phyloP scores from a whole-genome alignment of 2,329 filamentous ascomycete species.

The Alternaria solani region DNA sequence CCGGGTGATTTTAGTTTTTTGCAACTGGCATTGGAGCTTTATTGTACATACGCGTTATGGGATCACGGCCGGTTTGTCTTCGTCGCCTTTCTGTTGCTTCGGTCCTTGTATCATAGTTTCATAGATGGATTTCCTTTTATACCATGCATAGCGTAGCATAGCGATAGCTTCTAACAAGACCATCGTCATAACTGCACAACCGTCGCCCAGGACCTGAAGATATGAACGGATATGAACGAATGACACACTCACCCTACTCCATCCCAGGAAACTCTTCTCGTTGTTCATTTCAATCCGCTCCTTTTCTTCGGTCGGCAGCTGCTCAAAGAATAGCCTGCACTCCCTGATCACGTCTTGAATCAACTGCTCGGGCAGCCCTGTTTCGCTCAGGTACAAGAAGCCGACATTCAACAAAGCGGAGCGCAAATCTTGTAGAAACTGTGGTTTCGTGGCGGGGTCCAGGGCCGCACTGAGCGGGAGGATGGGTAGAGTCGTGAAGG shows the following conservation, averaged over 20 bases:
- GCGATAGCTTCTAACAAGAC: constrained; percentile 15
- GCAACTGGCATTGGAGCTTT: constrained; percentile 4
- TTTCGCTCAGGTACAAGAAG: constrained; percentile 85
- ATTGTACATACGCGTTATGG: constrained; percentile 4
- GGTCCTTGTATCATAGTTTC: constrained; percentile 15
- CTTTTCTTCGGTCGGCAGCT: constrained; percentile 79
- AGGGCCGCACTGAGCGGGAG: constrained; percentile 75
- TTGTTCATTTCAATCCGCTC: constrained; percentile 64
- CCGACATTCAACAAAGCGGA: constrained; percentile 85
- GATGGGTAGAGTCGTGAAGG: constrained; percentile 79
- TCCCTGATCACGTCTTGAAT: constrained; percentile 71
- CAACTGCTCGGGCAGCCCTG: constrained; percentile 65
- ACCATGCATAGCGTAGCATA: constrained; percentile 9
- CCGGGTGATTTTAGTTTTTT: constrained; percentile 8
- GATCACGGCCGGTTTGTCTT: constrained; percentile 7
- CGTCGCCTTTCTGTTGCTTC: neutral
- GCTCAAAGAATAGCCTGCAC: constrained; percentile 75
- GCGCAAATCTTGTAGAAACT: constrained; percentile 74
- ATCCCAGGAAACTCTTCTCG: constrained; percentile 57
- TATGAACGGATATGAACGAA: constrained; percentile 2
- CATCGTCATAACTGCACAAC: neutral
- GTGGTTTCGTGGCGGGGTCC: constrained; percentile 73
- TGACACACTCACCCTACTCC: constrained; percentile 52
- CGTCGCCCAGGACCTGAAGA: neutral
- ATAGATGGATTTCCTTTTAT: neutral